Evolutionary conservation across 1,284 basidiomycete genomes (phyloP), one percentile per base, ranked within the genome.

Genomic region (Trametes versicolor): DNA sequence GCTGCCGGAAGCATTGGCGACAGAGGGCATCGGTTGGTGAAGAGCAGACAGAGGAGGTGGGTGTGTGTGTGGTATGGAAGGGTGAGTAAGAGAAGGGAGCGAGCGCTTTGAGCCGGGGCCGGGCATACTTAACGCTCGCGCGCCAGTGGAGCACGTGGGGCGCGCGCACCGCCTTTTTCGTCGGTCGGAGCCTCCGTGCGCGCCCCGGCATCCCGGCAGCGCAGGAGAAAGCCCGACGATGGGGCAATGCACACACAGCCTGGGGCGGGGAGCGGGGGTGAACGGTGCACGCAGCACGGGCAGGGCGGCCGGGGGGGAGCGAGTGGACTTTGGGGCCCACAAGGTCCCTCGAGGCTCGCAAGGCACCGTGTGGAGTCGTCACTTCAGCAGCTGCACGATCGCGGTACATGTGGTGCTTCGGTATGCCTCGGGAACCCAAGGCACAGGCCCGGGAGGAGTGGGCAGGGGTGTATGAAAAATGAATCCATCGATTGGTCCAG

Each of bases 1-100:
- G 57, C 63, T 62, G 58, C 65, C 65, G 61, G 58, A 53, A 12
- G 65, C 65, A 32, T 67, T 64, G 36, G 62, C 60, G 51, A 65
- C 49, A 58, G 53, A 56, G 27, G 65, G 8, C 68, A 70, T 70
- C 49, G 62, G 13, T 17, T 8, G 34, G 51, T n/a, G 34, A 6
- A 32, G 45, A 4, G n/a, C 7, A 25, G 21, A 12, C 4, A 12
- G 23, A 48, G 19, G 43, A 45, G 2, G 43, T 25, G 48, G 25
- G 19, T 43, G 19, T 7, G 17, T 39, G 41, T 19, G 41, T 4
- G n/a, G 41, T 13, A 7, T 43, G 41, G 19, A 17, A 19, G 48
- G 27, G 48, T 12, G 27, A 25, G 21, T 21, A 25, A 49, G 48
- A 17, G 25, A 15, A 15, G 23, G 25, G 15, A 27, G 8, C 21